Evolutionary conservation across 768 basidiomycete species (phyloP).

Genomic region (Tephrocybe sp.): DNA sequence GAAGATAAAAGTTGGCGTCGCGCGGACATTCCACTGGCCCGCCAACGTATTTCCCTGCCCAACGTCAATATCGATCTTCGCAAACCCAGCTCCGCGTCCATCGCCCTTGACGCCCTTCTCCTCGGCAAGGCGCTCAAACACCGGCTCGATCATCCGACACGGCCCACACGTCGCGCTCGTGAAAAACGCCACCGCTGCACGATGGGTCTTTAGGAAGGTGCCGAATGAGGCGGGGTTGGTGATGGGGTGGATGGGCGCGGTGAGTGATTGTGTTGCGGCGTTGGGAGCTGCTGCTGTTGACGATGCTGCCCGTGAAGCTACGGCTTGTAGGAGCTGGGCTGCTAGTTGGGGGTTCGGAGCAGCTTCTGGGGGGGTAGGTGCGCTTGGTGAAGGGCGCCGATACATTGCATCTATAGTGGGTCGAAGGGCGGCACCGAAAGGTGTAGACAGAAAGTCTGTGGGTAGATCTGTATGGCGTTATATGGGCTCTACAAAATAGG

Average conservation of each 20-base stretch:
- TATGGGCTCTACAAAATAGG: background rate
- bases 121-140: constrained; percentile 76
- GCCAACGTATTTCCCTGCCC: constrained; percentile 66
- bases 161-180: constrained; percentile 76
- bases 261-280: constrained; percentile 47
- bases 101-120: constrained; percentile 47
- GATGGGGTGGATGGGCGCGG: constrained; percentile 66
- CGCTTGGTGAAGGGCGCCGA: constrained; percentile 46
- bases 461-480: constrained; percentile 56
- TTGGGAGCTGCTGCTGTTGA: constrained; percentile 9
- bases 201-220: constrained; percentile 61
- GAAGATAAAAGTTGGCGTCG: constrained; percentile 89
- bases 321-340: constrained; percentile 54
- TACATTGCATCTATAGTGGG: constrained; percentile 95
- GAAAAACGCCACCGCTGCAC: constrained; percentile 80
- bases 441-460: constrained; percentile 84
- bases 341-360: constrained; percentile 50
- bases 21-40: constrained; percentile 61
- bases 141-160: constrained; percentile 81
- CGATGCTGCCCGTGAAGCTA: constrained; percentile 48
- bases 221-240: constrained; percentile 77
- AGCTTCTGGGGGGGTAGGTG: constrained; percentile 28
- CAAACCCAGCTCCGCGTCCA: constrained; percentile 65
- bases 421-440: constrained; percentile 81
- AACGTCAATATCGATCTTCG: constrained; percentile 80